Percentiles rank a stretch among this genome's conserved stretches.
Conservation (phyloP, 2,329 filamentous ascomycete species). For the Samsoniella hepiali region DNA sequence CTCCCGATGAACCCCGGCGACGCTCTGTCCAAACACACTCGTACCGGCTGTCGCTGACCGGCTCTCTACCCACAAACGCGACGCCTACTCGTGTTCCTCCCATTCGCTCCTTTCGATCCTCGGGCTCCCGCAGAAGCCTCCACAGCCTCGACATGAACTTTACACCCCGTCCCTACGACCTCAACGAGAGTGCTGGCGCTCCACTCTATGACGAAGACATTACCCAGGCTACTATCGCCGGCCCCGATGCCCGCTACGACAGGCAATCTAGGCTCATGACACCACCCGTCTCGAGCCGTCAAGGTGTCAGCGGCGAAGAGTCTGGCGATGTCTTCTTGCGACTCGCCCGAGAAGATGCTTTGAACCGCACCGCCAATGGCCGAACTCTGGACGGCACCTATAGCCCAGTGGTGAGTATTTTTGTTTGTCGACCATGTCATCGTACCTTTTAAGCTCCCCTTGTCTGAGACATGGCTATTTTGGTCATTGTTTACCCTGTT, state of each 20-base stretch:
- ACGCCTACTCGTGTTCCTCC: constrained; percentile 46
- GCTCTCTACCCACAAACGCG: constrained; percentile 32
- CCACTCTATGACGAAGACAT: constrained; percentile 46
- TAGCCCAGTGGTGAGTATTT: constrained; percentile 46
- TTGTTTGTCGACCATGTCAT: constrained; percentile 17
- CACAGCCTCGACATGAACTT: constrained; percentile 52
- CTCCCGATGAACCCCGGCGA: constrained; percentile 48
- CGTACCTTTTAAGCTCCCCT: background rate
- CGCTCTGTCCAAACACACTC: constrained; percentile 43
- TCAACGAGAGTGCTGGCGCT: constrained; percentile 42
- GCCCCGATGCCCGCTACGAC: constrained; percentile 44
- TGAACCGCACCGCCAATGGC: constrained; percentile 36
- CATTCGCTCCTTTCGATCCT: constrained; percentile 55
- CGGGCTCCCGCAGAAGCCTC: constrained; percentile 54
- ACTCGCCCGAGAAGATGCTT: constrained; percentile 53
- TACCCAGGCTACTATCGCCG: constrained; percentile 34
- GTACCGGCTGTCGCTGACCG: constrained; percentile 42
- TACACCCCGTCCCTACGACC: constrained; percentile 42
- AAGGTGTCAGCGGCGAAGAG: constrained; percentile 45
- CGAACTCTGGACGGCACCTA: constrained; percentile 33
- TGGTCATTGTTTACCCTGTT: background rate
- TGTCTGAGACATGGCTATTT: background rate
- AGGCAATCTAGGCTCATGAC: constrained; percentile 35
- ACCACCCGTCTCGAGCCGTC: constrained; percentile 38
- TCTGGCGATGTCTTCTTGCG: constrained; percentile 57